A percentile compares a stretch with the other conserved stretches of the same genome.
Conservation (phyloP, 495 filamentous ascomycete genomes). For the Tuber aestivum region DNA sequence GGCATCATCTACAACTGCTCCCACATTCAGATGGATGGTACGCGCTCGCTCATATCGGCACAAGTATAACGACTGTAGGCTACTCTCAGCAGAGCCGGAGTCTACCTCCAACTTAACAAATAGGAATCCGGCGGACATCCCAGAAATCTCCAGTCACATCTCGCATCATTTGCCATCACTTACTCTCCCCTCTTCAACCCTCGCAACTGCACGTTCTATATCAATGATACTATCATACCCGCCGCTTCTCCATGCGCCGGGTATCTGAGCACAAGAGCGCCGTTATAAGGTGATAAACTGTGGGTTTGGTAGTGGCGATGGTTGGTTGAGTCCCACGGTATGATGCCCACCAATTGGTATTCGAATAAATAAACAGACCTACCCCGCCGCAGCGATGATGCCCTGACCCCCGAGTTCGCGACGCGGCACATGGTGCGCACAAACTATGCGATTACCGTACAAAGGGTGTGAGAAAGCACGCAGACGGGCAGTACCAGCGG, state of each 20-base stretch:
- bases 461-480: neutral
- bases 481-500: neutral
- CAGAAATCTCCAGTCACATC: neutral
- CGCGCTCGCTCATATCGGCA: neutral
- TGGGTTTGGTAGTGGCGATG: neutral
- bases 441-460: neutral
- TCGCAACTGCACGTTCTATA: neutral
- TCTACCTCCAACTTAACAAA: neutral
- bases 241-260: neutral
- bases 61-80: neutral
- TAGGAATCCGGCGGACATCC: neutral
- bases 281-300: neutral
- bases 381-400: neutral
- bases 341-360: neutral
- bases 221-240: neutral
- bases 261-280: neutral
- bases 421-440: neutral
- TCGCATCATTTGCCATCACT: neutral
- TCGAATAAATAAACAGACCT: neutral
- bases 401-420: neutral
- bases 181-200: neutral
- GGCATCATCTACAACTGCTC: neutral
- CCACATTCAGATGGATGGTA: neutral
- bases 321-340: neutral
- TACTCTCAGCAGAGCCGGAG: neutral